Conservation (phyloP, 2,329 filamentous ascomycete species). For the Rachicladosporium sp. region DNA sequence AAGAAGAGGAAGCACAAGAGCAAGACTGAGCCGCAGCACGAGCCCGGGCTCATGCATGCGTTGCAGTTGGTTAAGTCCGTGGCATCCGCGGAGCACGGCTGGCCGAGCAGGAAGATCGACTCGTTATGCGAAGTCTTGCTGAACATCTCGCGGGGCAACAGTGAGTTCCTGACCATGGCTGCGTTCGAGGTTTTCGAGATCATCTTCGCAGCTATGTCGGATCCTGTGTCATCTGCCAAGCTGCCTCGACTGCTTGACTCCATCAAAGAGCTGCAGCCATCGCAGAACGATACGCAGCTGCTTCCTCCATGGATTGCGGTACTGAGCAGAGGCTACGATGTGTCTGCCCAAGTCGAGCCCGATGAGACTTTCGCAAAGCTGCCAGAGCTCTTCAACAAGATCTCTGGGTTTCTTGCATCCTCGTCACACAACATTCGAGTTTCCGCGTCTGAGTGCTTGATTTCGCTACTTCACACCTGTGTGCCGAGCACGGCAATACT, state of each 20-base stretch:
- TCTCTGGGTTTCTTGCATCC: constrained; percentile 72
- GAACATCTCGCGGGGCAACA: constrained; percentile 76
- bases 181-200: constrained; percentile 96
- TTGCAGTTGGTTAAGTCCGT: constrained; percentile 86
- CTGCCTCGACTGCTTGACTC: constrained; percentile 80
- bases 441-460: constrained; percentile 86
- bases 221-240: constrained; percentile 79
- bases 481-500: constrained; percentile 71
- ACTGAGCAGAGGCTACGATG: constrained; percentile 84
- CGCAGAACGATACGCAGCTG: constrained; percentile 85
- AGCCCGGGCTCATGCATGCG: constrained; percentile 74
- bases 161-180: constrained; percentile 92
- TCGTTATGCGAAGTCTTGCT: constrained; percentile 78
- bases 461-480: constrained; percentile 86
- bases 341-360: constrained; percentile 75
- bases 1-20: constrained; percentile 48
- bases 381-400: constrained; percentile 68
- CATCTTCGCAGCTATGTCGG: constrained; percentile 83
- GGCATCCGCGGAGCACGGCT: constrained; percentile 75
- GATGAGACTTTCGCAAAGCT: constrained; percentile 87
- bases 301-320: constrained; percentile 96
- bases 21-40: constrained; percentile 43
- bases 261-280: constrained; percentile 81
- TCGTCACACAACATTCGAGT: constrained; percentile 86
- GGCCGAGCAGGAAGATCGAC: constrained; percentile 95